These are phyloP conservation scores for Barbarea vulgaris DNA, from an alignment of 345 rosid species.

Conservation along the genomic window DNA sequence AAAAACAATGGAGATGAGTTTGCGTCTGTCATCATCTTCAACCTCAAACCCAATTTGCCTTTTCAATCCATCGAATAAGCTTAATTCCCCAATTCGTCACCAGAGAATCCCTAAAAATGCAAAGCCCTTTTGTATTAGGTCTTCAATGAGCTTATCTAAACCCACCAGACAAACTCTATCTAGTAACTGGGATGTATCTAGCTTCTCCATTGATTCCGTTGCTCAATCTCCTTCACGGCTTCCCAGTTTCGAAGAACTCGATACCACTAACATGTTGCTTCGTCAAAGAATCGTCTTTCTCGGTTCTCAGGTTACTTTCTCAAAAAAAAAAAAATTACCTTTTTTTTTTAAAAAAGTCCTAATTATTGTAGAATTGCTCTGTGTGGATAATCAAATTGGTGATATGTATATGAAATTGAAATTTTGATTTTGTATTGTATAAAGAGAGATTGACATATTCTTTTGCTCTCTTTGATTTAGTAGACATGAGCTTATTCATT, in stretches of 20 bases:
- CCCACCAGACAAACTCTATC: slow-evolving; percentile 54
- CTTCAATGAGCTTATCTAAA: slow-evolving; percentile 40
- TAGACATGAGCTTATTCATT: background rate
- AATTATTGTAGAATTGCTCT: too few species aligned
- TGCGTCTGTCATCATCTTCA: slow-evolving; percentile 37
- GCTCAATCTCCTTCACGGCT: slow-evolving; percentile 53
- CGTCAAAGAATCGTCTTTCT: slow-evolving; percentile 87
- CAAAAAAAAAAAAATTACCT: too few species aligned
- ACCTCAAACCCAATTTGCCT: slow-evolving; percentile 17
- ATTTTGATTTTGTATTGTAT: background rate
- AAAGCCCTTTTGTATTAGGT: slow-evolving; percentile 46
- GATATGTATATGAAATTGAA: too few species aligned
- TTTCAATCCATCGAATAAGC: background rate
- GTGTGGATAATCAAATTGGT: too few species aligned
- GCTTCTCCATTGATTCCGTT: slow-evolving; percentile 36
- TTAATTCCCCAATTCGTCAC: background rate
- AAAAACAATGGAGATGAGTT: slow-evolving; percentile 39
- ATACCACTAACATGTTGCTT: slow-evolving; percentile 87
- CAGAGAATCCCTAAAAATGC: slow-evolving; percentile 33
- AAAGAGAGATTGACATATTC: background rate
- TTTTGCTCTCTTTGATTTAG: background rate
- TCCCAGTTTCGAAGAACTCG: slow-evolving; percentile 83
- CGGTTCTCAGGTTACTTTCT: slow-evolving; percentile 70
- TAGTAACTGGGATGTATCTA: slow-evolving; percentile 66
- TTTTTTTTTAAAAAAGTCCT: too few species aligned